Evolutionary conservation across 306 rosid species (phyloP).

Genomic region (Sphenostylis stenocarpa): DNA sequence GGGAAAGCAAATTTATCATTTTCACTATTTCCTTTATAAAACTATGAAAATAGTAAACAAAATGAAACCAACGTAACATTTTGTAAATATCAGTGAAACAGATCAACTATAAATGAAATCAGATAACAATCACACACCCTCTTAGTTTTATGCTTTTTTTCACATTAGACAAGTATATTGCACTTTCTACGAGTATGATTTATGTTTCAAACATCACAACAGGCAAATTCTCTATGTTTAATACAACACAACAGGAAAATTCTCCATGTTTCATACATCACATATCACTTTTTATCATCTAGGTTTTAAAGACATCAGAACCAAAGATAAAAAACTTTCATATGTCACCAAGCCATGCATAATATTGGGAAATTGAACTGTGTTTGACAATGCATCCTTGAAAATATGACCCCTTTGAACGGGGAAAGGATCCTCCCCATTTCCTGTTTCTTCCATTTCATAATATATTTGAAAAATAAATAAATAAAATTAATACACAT

Average conservation of each 20-base stretch:
- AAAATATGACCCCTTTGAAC: background rate
- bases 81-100: background rate
- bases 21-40: background rate
- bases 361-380: background rate
- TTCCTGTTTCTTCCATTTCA: too few relatives aligned
- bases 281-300: too few relatives aligned
- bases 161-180: too few relatives aligned
- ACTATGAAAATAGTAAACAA: background rate
- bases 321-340: background rate
- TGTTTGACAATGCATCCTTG: background rate
- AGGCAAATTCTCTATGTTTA: too few relatives aligned
- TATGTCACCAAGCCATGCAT: background rate
- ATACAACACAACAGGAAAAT: too few relatives aligned
- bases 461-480: too few relatives aligned
- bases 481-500: too few relatives aligned
- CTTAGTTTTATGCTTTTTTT: too few relatives aligned
- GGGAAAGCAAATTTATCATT: background rate
- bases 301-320: constrained; percentile 4
- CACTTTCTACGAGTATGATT: background rate
- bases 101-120: background rate
- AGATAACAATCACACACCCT: too few relatives aligned
- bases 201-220: constrained; percentile 4
- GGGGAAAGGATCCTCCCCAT: background rate
- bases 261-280: constrained; percentile 5
- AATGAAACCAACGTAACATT: background rate